Percentiles rank a stretch among this genome's conserved stretches.
phyloP scores from a whole-genome alignment of 106 monocot genomes.

The Cymbidium sinense region DNA sequence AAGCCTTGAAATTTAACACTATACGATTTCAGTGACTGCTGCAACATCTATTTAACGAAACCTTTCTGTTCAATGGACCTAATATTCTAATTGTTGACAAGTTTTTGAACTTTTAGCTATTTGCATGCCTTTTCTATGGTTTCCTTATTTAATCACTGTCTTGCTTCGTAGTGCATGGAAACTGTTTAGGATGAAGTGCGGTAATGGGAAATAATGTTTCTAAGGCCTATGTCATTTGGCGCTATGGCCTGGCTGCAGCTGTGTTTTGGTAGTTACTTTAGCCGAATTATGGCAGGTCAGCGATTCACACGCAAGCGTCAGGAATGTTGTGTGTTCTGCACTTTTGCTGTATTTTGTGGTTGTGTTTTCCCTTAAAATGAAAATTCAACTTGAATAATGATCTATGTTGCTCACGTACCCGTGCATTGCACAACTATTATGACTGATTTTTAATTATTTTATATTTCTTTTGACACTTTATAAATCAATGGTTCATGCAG shows the following conservation, averaged over 20 bases:
- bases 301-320: neutral
- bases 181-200: neutral
- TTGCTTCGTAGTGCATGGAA: neutral
- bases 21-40: neutral
- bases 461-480: neutral
- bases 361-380: neutral
- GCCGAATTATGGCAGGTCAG: neutral
- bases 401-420: neutral
- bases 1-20: neutral
- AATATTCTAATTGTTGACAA: neutral
- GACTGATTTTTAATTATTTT: neutral
- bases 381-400: neutral
- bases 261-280: neutral
- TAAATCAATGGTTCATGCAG: neutral
- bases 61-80: neutral
- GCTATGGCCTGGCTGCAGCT: neutral
- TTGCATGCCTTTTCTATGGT: neutral
- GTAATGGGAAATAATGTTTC: too few species aligned
- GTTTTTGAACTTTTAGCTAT: neutral
- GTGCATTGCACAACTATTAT: neutral
- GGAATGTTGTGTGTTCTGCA: neutral
- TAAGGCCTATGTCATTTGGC: neutral
- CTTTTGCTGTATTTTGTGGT: neutral
- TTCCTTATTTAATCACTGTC: neutral
- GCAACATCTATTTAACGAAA: neutral